phyloP scores from a whole-genome alignment of 148 eudicot genomes.

The Chenopodium suecicum region DNA sequence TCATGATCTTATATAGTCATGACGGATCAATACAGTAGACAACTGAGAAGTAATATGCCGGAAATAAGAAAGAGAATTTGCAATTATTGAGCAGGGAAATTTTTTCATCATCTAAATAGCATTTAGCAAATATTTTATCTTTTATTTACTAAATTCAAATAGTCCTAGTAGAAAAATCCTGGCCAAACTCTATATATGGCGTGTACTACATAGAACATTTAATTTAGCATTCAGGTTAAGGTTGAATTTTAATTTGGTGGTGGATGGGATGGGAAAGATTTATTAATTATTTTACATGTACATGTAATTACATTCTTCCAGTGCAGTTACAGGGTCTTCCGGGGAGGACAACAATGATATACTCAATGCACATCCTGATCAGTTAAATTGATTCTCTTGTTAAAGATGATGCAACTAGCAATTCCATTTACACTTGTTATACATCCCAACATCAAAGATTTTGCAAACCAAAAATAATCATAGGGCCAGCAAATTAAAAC shows the following conservation, averaged over 20 bases:
- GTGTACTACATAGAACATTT: background rate
- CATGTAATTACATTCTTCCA: background rate
- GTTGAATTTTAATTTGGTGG: background rate
- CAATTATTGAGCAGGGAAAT: too few relatives aligned
- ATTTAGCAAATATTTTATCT: background rate
- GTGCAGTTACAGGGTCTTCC: background rate
- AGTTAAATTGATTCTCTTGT: background rate
- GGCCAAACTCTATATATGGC: background rate
- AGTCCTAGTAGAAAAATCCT: background rate
- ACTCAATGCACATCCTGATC: background rate
- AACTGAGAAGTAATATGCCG: too few relatives aligned
- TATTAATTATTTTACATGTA: background rate
- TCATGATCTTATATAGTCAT: too few relatives aligned
- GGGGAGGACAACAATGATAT: background rate
- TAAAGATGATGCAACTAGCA: background rate
- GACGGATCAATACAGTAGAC: too few relatives aligned
- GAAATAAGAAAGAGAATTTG: too few relatives aligned
- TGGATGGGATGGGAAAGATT: too few relatives aligned
- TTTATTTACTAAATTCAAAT: background rate
- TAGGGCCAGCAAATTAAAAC: background rate
- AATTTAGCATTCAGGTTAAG: background rate
- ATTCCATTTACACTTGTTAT: background rate
- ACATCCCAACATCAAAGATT: slow-evolving; percentile 1
- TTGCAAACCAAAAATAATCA: background rate
- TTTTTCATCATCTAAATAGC: background rate